Evolutionary conservation across 305 asterid genomes (phyloP).

Genomic region (Euphrasia arctica): DNA sequence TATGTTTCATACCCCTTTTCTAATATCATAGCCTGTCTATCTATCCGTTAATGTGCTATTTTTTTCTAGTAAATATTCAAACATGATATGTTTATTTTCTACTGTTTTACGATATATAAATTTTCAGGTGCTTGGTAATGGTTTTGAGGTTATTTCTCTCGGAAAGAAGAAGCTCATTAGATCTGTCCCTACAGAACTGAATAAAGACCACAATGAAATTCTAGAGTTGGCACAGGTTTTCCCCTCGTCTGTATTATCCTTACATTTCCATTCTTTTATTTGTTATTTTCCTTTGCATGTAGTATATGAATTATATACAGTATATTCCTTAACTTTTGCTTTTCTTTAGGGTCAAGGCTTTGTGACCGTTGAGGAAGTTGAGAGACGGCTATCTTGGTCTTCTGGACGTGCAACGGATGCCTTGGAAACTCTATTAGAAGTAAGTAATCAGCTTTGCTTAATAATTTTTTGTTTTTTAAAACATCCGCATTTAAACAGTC

Average conservation of each 20-base stretch:
- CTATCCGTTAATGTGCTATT: background rate
- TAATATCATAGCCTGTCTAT: background rate
- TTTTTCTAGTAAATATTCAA: background rate
- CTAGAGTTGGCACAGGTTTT: conserved; percentile 95
- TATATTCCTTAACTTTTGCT: background rate
- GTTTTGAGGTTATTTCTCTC: conserved; percentile 89
- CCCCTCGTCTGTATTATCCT: conserved; percentile 20
- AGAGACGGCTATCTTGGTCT: conserved; percentile 83
- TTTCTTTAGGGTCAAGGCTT: conserved; percentile 77
- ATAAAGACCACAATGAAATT: conserved; percentile 93
- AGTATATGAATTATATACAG: background rate
- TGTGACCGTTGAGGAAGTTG: conserved; percentile 87
- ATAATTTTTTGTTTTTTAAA: background rate
- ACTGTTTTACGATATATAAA: background rate
- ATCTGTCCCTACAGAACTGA: conserved; percentile 86
- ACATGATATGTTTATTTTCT: conserved; percentile 3
- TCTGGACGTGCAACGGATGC: conserved; percentile 95
- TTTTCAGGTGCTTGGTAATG: conserved; percentile 80
- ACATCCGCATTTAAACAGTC: background rate
- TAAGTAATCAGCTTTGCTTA: conserved; percentile 31
- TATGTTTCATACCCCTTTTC: background rate
- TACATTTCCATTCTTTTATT: conserved; percentile 18
- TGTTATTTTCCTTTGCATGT: conserved; percentile 5
- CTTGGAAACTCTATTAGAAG: conserved; percentile 84
- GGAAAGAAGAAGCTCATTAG: conserved; percentile 58